Evolutionary conservation across 2,329 filamentous ascomycete genomes (phyloP), one percentile per base, ranked within the genome.

Genomic region (Diaporthe sp.): DNA sequence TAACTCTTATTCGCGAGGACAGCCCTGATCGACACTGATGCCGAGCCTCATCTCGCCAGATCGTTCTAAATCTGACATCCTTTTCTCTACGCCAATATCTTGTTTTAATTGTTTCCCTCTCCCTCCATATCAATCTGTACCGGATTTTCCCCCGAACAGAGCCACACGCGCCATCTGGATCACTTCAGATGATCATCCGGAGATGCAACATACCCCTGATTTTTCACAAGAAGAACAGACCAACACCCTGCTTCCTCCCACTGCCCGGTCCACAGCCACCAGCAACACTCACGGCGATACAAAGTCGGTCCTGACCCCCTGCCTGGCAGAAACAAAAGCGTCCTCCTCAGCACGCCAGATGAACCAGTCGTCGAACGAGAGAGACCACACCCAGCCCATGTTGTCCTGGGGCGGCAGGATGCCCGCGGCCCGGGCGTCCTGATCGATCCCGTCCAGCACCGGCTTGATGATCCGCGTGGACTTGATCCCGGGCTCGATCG

Each of bases 351-450:
- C 66, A 2, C 54, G 35, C 72, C 72, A 74, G 38, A 70, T 61
- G 69, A 74, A 72, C 73, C 73, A 74, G 58, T 68, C 73, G 25
- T 68, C 69, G 17, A 60, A 66, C 8, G n/a, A 52, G 30, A 61
- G 71, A 47, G 38, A 47, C 68, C 73, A 74, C 6, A 70, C 67
- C 73, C 73, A 74, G 2, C 73, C 73, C 40, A 30, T 4, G 38
- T 25, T 40, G 30, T 72, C 68, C 58, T 42, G 3, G 15, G 72
- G 72, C 30, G 72, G 72, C 5, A 74, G 47, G 28, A 74, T 28
- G 22, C 72, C 45, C 17, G 72, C 57, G 45, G 4, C 72, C 4
- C 66, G 72, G 9, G 67, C 67, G 17, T 40, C 72, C 19, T 38
- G 47, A 67, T 71, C 72, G n/a, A 74, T 57, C 9, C 10, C 28